Conservation (phyloP, 139 green algal species). For the Diplosphaera chodatii region DNA sequence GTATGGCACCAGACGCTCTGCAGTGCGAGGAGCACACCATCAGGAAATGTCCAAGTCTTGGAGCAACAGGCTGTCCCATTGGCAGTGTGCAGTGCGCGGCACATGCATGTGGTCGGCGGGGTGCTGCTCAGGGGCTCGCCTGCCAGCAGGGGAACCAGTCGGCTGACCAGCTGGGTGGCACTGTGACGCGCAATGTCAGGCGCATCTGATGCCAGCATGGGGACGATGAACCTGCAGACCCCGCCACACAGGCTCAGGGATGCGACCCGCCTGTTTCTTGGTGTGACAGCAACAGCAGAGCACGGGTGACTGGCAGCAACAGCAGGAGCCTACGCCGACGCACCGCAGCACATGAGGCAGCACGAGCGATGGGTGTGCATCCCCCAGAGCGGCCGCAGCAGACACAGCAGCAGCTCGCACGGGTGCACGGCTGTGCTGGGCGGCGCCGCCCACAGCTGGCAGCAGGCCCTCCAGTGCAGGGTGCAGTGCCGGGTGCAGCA, state of each 20-base stretch:
- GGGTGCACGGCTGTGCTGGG: conserved; percentile 28
- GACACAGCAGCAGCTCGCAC: conserved; percentile 39
- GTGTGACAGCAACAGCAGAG: background rate
- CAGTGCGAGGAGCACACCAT: background rate
- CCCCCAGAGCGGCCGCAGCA: conserved; percentile 30
- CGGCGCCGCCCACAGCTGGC: conserved; percentile 30
- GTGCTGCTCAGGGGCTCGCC: too few relatives aligned
- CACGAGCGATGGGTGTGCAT: conserved; percentile 26
- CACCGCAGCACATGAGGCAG: conserved; percentile 54
- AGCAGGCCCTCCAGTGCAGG: conserved; percentile 44
- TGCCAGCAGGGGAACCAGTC: background rate
- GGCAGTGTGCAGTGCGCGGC: too few relatives aligned
- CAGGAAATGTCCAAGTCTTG: background rate
- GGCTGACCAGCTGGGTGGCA: conserved; percentile 19
- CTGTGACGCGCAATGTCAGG: conserved; percentile 22
- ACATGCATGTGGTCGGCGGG: too few relatives aligned
- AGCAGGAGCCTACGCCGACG: conserved; percentile 11
- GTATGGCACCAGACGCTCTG: conserved; percentile 53
- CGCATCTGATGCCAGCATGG: conserved; percentile 22
- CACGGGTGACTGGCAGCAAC: conserved; percentile 9
- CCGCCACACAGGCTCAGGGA: too few relatives aligned
- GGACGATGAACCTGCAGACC: conserved; percentile 17
- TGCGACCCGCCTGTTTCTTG: too few relatives aligned
- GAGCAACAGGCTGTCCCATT: too few relatives aligned
- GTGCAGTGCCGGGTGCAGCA: conserved; percentile 38